A percentile compares a stretch with the other conserved stretches of the same genome.
phyloP scores from a whole-genome alignment of 148 eudicot species.

The Camellia japonica region DNA sequence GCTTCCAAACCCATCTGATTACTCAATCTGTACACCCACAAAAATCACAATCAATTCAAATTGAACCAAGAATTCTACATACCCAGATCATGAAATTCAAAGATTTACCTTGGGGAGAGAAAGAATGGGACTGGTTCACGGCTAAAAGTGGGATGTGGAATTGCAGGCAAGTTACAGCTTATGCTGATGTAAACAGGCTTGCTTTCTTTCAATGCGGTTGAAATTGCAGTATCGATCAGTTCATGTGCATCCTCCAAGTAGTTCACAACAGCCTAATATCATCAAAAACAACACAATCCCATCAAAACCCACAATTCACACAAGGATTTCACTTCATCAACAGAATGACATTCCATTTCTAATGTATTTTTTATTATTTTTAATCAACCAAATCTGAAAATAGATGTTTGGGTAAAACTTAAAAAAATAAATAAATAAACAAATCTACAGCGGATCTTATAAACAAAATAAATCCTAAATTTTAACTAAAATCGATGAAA shows the following conservation, averaged over 20 bases:
- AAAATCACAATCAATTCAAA: neutral
- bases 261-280: constrained; percentile 68
- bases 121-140: constrained; percentile 69
- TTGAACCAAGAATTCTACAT: neutral
- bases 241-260: constrained; percentile 79
- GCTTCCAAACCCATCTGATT: constrained; percentile 66
- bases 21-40: constrained; percentile 41
- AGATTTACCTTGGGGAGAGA: constrained; percentile 48
- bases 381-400: too few relatives aligned
- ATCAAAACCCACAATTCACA: constrained; percentile 1
- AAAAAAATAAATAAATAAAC: too few relatives aligned
- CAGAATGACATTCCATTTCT: too few relatives aligned
- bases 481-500: too few relatives aligned
- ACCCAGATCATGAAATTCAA: neutral
- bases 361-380: too few relatives aligned
- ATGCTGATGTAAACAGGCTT: constrained; percentile 80
- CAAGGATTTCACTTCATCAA: neutral
- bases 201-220: constrained; percentile 83
- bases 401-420: too few relatives aligned
- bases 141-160: constrained; percentile 74
- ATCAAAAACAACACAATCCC: neutral
- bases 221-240: constrained; percentile 67
- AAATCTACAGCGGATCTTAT: too few relatives aligned
- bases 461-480: too few relatives aligned
- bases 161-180: constrained; percentile 61